Evolutionary conservation across 1,139 yeast species (phyloP).

Genomic region (Geotrichum siamense): DNA sequence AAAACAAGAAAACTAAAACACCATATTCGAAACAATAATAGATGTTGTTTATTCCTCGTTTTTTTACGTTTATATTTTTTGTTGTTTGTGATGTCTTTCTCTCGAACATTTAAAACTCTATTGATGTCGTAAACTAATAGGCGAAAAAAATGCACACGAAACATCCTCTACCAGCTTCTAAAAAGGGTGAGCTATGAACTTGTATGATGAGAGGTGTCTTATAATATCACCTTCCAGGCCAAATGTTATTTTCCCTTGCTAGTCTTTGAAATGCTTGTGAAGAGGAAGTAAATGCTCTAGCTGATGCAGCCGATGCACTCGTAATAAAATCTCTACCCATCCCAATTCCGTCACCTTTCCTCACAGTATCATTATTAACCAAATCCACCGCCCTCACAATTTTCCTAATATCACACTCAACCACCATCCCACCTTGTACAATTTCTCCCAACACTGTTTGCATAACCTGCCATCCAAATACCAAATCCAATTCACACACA

Average conservation of each 20-base stretch:
- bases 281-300: slow-evolving; percentile 35
- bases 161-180: too few species aligned
- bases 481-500: slow-evolving; percentile 91
- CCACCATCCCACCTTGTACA: slow-evolving; percentile 98
- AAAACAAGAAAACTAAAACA: too few species aligned
- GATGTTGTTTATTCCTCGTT: too few species aligned
- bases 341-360: slow-evolving; percentile 17
- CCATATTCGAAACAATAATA: too few species aligned
- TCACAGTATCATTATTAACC: slow-evolving; percentile 32
- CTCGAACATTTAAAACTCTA: too few species aligned
- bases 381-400: slow-evolving; percentile 63
- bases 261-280: slow-evolving; percentile 42
- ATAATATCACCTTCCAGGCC: slow-evolving; percentile 34
- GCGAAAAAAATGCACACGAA: too few species aligned
- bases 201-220: too few species aligned
- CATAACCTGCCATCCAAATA: slow-evolving; percentile 94
- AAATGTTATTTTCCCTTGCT: slow-evolving; percentile 43
- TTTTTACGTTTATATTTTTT: too few species aligned
- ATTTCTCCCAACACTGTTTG: slow-evolving; percentile 83
- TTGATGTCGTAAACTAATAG: too few species aligned
- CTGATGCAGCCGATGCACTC: slow-evolving; percentile 21
- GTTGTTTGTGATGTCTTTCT: too few species aligned
- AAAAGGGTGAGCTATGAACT: too few species aligned
- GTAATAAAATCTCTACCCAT: slow-evolving; percentile 9
- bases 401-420: slow-evolving; percentile 77